phyloP scores from a whole-genome alignment of 441 rosid species.

The Capsella rubella region DNA sequence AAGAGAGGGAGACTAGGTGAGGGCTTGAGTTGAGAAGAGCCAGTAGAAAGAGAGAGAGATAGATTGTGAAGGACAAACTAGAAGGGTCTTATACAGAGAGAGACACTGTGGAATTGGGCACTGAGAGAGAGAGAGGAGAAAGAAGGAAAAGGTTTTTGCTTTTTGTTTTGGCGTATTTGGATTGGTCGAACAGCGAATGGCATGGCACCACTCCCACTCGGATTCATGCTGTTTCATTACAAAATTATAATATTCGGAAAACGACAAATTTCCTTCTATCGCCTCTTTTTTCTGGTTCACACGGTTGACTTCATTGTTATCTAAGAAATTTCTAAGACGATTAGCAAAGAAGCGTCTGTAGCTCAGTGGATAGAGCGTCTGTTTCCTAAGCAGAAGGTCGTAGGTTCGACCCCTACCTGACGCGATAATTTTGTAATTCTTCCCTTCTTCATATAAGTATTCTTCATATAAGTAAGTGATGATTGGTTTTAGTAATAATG shows the following conservation, averaged over 20 bases:
- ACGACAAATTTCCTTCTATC: constrained; percentile 34
- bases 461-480: background rate
- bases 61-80: constrained; percentile 53
- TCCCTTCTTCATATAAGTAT: background rate
- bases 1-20: constrained; percentile 35
- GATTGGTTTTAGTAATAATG: constrained; percentile 15
- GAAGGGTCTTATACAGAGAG: constrained; percentile 35
- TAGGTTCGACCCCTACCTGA: constrained; percentile 58
- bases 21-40: constrained; percentile 49
- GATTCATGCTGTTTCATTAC: constrained; percentile 15
- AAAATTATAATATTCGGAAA: background rate
- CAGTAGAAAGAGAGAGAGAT: constrained; percentile 61
- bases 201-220: constrained; percentile 40
- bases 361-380: constrained; percentile 99
- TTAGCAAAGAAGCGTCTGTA: constrained; percentile 56
- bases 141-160: background rate
- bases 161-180: constrained; percentile 29
- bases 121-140: constrained; percentile 25
- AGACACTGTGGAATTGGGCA: constrained; percentile 35
- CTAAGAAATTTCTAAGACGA: fast-evolving
- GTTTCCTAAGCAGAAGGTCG: constrained; percentile 96
- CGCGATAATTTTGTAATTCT: background rate
- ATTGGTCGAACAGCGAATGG: constrained; percentile 39
- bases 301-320: background rate
- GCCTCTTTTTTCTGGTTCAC: constrained; percentile 23